A percentile compares a stretch with the other conserved stretches of the same genome.
These are phyloP conservation scores for Exsudoporus floridanus DNA, from an alignment of 1,284 basidiomycete species.

Conservation along the genomic window DNA sequence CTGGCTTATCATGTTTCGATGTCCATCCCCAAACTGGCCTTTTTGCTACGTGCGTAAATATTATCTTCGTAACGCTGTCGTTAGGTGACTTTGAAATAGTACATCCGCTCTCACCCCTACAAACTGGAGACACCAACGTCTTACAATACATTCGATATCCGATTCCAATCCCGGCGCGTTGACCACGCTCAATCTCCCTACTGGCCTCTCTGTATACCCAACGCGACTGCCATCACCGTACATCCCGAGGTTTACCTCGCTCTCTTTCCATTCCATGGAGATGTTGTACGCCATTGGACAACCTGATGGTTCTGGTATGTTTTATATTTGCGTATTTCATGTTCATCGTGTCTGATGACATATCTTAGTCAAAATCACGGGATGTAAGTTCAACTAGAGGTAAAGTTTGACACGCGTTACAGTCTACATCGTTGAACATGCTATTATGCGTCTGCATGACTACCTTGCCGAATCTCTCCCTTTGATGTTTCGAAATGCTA, in stretches of 20 bases:
- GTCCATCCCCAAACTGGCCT: slow-evolving; percentile 85
- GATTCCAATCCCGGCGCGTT: slow-evolving; percentile 37
- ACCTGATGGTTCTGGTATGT: slow-evolving; percentile 69
- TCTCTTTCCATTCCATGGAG: slow-evolving; percentile 77
- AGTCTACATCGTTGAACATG: neutral
- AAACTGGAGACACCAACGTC: slow-evolving; percentile 63
- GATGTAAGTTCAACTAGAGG: slow-evolving; percentile 40
- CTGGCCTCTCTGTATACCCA: slow-evolving; percentile 53
- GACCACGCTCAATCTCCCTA: slow-evolving; percentile 52
- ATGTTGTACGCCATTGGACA: slow-evolving; percentile 76
- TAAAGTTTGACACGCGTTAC: neutral
- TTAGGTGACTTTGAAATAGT: slow-evolving; percentile 37
- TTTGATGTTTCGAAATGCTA: slow-evolving; percentile 9
- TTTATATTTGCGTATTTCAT: neutral
- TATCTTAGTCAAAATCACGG: slow-evolving; percentile 44
- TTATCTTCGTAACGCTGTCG: neutral
- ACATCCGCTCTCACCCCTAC: slow-evolving; percentile 59
- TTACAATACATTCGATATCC: slow-evolving; percentile 56
- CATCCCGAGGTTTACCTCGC: slow-evolving; percentile 60
- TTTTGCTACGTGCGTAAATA: slow-evolving; percentile 75
- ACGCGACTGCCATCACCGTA: slow-evolving; percentile 56
- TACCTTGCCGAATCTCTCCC: slow-evolving; percentile 13
- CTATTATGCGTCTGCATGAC: neutral
- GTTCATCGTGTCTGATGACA: slow-evolving; percentile 7
- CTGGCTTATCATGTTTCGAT: slow-evolving; percentile 83